phyloP scores from a whole-genome alignment of 805 yeast species.

The Cyberlindnera americana region DNA sequence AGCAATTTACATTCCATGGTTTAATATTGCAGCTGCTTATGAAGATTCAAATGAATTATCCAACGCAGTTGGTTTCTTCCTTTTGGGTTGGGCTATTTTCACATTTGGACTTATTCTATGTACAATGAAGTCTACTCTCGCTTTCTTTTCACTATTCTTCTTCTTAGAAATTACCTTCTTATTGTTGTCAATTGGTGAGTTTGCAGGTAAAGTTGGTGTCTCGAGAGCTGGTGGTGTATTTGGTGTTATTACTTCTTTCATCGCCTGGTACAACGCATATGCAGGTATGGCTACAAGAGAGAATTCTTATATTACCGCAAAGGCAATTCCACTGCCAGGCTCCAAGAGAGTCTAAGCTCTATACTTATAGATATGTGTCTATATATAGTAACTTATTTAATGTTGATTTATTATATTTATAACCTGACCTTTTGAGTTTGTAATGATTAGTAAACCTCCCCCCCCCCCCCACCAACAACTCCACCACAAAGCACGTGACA shows the following conservation, averaged over 20 bases:
- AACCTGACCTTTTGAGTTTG: no score
- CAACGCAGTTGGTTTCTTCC: constrained; percentile 55
- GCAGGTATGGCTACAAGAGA: constrained; percentile 58
- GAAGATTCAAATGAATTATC: constrained; percentile 34
- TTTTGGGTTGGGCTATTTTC: constrained; percentile 62
- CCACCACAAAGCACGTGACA: no score
- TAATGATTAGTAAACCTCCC: no score
- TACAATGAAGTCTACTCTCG: constrained; percentile 62
- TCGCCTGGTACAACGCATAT: constrained; percentile 60
- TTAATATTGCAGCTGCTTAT: constrained; percentile 58
- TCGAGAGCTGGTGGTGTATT: constrained; percentile 54
- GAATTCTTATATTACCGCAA: constrained; percentile 41
- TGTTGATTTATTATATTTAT: no score
- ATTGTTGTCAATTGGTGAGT: constrained; percentile 49
- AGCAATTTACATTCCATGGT: constrained; percentile 54
- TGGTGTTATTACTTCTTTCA: constrained; percentile 49
- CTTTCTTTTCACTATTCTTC: constrained; percentile 56
- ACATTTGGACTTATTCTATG: constrained; percentile 50
- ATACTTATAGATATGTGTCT: no score
- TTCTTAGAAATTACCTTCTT: constrained; percentile 52
- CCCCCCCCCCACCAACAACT: no score
- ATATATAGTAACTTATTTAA: no score
- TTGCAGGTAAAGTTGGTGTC: constrained; percentile 39
- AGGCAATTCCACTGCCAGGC: constrained; percentile 33
- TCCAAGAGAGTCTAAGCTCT: constrained; percentile 15